Evolutionary conservation across 768 basidiomycete species (phyloP).

Genomic region (Coprinopsis cinerea): DNA sequence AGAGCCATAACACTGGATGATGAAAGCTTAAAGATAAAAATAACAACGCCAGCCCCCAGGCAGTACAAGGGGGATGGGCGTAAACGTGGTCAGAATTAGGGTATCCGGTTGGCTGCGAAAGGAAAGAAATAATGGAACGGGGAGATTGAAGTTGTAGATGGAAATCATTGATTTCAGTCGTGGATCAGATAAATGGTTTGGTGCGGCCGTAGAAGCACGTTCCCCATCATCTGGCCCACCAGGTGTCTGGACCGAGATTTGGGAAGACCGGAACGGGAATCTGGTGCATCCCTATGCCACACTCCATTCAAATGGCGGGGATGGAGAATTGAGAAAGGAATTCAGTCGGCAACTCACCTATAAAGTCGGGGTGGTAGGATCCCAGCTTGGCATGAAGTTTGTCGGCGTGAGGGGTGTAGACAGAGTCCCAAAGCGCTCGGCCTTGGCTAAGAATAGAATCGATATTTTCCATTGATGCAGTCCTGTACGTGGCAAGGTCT

Average conservation of each 20-base stretch:
- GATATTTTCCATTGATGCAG: conserved; percentile 56
- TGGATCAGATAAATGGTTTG: conserved; percentile 6
- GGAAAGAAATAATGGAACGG: too few relatives aligned
- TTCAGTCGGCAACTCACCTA: conserved; percentile 68
- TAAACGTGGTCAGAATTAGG: too few relatives aligned
- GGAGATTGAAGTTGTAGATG: conserved; percentile 5
- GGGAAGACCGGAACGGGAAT: conserved; percentile 25
- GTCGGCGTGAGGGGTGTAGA: conserved; percentile 84
- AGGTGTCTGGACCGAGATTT: conserved; percentile 20
- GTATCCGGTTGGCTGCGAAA: too few relatives aligned
- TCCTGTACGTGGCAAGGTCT: conserved; percentile 31
- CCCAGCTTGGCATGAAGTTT: conserved; percentile 86
- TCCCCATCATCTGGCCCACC: conserved; percentile 6
- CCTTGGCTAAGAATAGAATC: conserved; percentile 67
- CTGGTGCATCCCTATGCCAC: conserved; percentile 13
- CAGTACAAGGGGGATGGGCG: too few relatives aligned
- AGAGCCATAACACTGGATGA: conserved; percentile 80
- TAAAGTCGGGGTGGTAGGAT: conserved; percentile 90
- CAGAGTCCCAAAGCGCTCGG: conserved; percentile 71
- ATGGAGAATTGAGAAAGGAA: too few relatives aligned
- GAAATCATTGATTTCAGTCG: too few relatives aligned
- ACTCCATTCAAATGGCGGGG: too few relatives aligned
- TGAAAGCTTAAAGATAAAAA: conserved; percentile 73
- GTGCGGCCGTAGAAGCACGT: conserved; percentile 7
- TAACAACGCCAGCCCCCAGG: too few relatives aligned